Percentiles rank a stretch among this genome's conserved stretches.
phyloP scores from a whole-genome alignment of 176 grass and related monocot species.

The Musa beccarii region DNA sequence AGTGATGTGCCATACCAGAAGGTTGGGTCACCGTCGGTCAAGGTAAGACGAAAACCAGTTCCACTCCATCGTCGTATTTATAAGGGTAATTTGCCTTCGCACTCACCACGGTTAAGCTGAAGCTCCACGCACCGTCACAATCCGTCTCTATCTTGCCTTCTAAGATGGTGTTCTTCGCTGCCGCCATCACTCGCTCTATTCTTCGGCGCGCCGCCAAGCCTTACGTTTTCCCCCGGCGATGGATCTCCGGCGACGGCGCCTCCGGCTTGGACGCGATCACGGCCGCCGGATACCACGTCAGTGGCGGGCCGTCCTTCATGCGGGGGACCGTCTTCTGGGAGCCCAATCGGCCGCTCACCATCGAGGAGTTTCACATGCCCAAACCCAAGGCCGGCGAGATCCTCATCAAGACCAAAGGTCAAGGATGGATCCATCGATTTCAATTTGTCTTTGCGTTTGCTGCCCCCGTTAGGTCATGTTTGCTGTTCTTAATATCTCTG shows the following conservation, averaged over 20 bases:
- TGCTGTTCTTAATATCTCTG: too few relatives aligned
- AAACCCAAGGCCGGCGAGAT: constrained; percentile 88
- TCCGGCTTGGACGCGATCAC: constrained; percentile 12
- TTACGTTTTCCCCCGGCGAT: constrained; percentile 16
- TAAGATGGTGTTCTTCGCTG: constrained; percentile 40
- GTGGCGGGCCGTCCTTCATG: constrained; percentile 73
- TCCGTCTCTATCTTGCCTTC: neutral
- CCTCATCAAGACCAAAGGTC: constrained; percentile 71
- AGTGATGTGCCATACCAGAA: neutral
- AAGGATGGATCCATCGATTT: neutral
- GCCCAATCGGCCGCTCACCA: constrained; percentile 73
- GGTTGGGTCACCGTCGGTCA: neutral
- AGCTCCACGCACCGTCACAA: neutral
- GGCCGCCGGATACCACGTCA: constrained; percentile 59
- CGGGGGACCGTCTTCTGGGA: constrained; percentile 84
- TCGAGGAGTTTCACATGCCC: constrained; percentile 94
- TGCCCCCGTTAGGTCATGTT: neutral
- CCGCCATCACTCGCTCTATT: constrained; percentile 29
- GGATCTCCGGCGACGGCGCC: constrained; percentile 27
- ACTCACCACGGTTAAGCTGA: neutral
- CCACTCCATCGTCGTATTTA: too few relatives aligned
- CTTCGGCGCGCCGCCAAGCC: constrained; percentile 28
- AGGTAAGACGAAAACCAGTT: neutral
- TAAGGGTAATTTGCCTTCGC: too few relatives aligned
- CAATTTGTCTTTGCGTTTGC: neutral